A percentile compares a stretch with the other conserved stretches of the same genome.
Evolutionary conservation across 1,284 basidiomycete genomes (phyloP).

Genomic region (Agaricales sp.): DNA sequence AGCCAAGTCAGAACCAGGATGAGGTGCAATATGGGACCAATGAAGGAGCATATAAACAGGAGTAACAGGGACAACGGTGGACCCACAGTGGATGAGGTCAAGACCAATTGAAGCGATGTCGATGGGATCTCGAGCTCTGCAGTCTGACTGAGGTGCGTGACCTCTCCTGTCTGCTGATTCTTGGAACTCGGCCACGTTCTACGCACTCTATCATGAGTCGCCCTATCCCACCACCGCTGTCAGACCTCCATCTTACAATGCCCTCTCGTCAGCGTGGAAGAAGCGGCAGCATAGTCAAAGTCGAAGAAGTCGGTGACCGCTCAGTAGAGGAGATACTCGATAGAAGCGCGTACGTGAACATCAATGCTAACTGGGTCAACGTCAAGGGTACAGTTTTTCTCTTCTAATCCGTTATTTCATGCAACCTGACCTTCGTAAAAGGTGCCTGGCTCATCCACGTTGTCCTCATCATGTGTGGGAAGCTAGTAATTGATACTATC

Average conservation of each 20-base stretch:
- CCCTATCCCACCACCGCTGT: conserved; percentile 37
- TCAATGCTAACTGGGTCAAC: conserved; percentile 98
- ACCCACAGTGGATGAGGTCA: too few relatives aligned
- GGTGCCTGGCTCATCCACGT: conserved; percentile 98
- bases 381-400: conserved; percentile 69
- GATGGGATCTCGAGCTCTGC: too few relatives aligned
- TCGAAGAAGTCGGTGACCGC: conserved; percentile 77
- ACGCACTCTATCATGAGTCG: conserved; percentile 26
- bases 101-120: too few relatives aligned
- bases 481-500: conserved; percentile 89
- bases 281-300: conserved; percentile 77
- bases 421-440: conserved; percentile 27
- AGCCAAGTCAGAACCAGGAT: conserved; percentile 45
- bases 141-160: too few relatives aligned
- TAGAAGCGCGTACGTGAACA: conserved; percentile 76
- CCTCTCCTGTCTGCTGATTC: not conserved
- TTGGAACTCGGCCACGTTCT: not conserved
- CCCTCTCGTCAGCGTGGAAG: conserved; percentile 39
- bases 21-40: conserved; percentile 56
- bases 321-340: conserved; percentile 75
- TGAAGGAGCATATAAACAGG: conserved; percentile 26
- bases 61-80: not conserved
- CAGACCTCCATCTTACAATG: conserved; percentile 26
- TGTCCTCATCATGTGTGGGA: conserved; percentile 84
- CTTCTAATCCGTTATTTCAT: conserved; percentile 1